Evolutionary conservation across 2,329 filamentous ascomycete genomes (phyloP).

Genomic region (Hysterium pulicare): DNA sequence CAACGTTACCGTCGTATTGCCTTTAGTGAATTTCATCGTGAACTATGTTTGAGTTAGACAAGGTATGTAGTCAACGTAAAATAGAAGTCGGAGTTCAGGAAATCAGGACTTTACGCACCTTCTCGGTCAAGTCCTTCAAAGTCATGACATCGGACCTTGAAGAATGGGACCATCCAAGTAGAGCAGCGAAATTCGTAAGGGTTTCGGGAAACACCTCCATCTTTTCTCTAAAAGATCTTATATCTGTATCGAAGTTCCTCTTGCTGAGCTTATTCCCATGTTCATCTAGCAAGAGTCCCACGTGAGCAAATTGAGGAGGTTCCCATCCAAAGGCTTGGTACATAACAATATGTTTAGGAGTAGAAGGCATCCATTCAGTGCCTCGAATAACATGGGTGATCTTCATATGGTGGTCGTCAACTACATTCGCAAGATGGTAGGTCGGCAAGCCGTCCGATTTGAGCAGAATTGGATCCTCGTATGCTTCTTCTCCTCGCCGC

Average conservation of each 20-base stretch:
- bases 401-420: constrained; percentile 92
- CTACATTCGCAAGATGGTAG: constrained; percentile 95
- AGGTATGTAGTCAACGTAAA: background rate
- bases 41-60: constrained; percentile 54
- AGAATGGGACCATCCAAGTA: constrained; percentile 78
- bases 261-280: constrained; percentile 65
- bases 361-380: constrained; percentile 95
- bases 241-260: constrained; percentile 66
- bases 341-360: constrained; percentile 68
- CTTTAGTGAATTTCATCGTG: constrained; percentile 82
- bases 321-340: constrained; percentile 50
- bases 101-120: constrained; percentile 58
- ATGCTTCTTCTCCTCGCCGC: constrained; percentile 47
- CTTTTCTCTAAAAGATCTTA: constrained; percentile 54
- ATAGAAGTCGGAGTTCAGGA: too few relatives aligned
- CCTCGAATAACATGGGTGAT: constrained; percentile 95
- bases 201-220: constrained; percentile 61
- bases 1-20: constrained; percentile 78
- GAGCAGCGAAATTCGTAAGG: constrained; percentile 75
- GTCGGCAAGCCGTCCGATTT: constrained; percentile 92
- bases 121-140: constrained; percentile 66
- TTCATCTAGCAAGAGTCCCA: constrained; percentile 47
- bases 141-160: constrained; percentile 67
- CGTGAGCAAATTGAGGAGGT: constrained; percentile 48
- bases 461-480: constrained; percentile 82